A percentile compares a stretch with the other conserved stretches of the same genome.
Conservation (phyloP, 306 rosid species). For the Vigna radiata region DNA sequence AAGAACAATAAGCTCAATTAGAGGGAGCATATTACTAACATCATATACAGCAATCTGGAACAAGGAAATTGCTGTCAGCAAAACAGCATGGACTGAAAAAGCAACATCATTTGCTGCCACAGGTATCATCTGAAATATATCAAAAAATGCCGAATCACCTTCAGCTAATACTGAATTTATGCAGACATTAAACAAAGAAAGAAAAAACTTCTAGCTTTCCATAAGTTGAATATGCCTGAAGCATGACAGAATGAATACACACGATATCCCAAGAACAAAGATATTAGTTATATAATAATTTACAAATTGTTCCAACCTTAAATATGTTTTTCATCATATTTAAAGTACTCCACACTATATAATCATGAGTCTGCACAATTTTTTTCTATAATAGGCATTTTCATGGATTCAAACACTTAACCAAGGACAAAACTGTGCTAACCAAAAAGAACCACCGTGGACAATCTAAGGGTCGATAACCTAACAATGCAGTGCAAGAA, state of each 20-base stretch:
- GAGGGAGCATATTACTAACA: conserved; percentile 48
- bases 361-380: not conserved
- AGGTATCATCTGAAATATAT: conserved; percentile 84
- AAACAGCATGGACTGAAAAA: conserved; percentile 86
- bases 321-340: too few species aligned
- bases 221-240: too few species aligned
- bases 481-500: not conserved
- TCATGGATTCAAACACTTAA: not conserved
- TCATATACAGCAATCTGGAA: conserved; percentile 82
- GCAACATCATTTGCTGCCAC: conserved; percentile 97
- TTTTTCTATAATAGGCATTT: not conserved
- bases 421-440: not conserved
- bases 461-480: not conserved
- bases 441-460: not conserved
- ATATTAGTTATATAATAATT: too few species aligned
- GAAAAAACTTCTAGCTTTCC: too few species aligned
- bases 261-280: too few species aligned
- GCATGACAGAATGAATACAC: too few species aligned
- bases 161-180: not conserved
- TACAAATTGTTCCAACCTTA: too few species aligned
- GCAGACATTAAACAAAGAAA: not conserved
- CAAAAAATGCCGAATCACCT: not conserved
- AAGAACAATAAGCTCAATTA: not conserved
- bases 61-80: conserved; percentile 71
- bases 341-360: not conserved